These are phyloP conservation scores for Termitomyces sp. DNA, from an alignment of 768 basidiomycete genomes.

Conservation along the genomic window DNA sequence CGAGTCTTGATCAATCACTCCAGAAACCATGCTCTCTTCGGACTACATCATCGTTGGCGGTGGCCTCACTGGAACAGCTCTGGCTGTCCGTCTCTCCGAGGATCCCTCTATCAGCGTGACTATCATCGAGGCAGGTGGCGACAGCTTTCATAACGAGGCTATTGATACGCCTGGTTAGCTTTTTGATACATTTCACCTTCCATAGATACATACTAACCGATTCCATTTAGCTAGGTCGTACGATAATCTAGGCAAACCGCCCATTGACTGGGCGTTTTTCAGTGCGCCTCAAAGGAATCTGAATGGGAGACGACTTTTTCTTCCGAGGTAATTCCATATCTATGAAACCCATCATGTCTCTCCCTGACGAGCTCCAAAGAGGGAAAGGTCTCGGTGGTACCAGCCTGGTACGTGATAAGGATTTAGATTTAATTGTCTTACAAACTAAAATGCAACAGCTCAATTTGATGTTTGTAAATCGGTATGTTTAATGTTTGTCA, in stretches of 20 bases:
- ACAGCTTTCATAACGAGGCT: background rate
- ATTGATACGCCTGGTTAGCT: background rate
- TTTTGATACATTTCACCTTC: background rate
- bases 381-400: background rate
- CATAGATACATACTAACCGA: background rate
- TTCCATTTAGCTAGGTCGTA: background rate
- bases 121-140: slow-evolving; percentile 29
- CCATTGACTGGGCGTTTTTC: background rate
- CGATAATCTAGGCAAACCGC: background rate
- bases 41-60: slow-evolving; percentile 14
- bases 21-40: slow-evolving; percentile 1
- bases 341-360: background rate
- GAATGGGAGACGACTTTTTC: background rate
- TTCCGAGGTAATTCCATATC: background rate
- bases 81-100: slow-evolving; percentile 20
- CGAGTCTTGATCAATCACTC: no score
- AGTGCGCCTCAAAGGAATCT: background rate
- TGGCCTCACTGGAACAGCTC: slow-evolving; percentile 19
- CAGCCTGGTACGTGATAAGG: background rate
- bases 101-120: slow-evolving; percentile 14
- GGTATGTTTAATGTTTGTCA: background rate
- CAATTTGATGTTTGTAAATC: background rate
- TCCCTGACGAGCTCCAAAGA: background rate
- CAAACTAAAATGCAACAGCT: background rate
- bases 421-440: background rate